Evolutionary conservation across 305 asterid genomes (phyloP).

Genomic region (Solanum hybrid): DNA sequence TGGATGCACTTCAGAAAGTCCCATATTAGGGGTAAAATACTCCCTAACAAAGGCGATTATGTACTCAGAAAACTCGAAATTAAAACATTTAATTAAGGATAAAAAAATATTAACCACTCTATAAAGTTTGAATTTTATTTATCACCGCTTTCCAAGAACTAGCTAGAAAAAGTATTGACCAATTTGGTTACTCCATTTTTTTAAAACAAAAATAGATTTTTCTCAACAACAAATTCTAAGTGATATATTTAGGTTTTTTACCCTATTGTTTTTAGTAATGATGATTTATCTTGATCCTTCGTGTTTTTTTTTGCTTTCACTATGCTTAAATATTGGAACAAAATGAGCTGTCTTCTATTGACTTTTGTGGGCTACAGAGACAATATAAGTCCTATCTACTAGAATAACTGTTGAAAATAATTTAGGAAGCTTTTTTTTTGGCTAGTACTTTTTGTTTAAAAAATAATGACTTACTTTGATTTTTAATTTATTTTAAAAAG

Average conservation of each 20-base stretch:
- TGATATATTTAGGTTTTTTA: no score
- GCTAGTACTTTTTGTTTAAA: no score
- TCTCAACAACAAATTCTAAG: not conserved
- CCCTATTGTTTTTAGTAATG: not conserved
- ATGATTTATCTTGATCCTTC: not conserved
- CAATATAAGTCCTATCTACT: no score
- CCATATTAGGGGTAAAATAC: not conserved
- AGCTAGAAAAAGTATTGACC: not conserved
- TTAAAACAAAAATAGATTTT: not conserved
- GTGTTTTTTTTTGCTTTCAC: no score
- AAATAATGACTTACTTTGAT: no score
- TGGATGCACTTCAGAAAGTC: fast-evolving
- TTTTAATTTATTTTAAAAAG: no score
- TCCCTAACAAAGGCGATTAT: no score
- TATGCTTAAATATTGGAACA: no score
- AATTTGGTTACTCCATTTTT: not conserved
- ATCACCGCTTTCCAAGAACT: not conserved
- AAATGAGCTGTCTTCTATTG: no score
- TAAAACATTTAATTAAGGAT: no score
- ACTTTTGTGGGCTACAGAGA: no score
- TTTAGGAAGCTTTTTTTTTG: not conserved
- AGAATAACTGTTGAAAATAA: no score
- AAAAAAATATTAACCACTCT: not conserved
- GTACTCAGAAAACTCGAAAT: fast-evolving
- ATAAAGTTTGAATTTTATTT: not conserved